Base-by-base conservation (phyloP, 2,329 filamentous ascomycete genomes). In the Mollisia scopiformis region DNA sequence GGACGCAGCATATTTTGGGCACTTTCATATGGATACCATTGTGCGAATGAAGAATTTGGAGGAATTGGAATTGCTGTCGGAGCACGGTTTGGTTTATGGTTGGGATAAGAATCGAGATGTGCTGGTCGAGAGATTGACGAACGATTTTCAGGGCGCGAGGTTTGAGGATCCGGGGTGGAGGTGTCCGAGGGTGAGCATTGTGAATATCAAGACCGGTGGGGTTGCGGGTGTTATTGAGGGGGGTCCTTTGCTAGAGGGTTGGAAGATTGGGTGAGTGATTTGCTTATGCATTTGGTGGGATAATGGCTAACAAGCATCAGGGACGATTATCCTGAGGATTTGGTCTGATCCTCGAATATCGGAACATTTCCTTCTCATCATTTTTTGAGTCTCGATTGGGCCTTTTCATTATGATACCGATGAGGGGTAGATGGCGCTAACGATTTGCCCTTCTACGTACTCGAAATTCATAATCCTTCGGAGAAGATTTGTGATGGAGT, bases 1-100 rank as follows among this genome's bases (percentile, higher is more conserved):
- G 8, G 70, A 73, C 50, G 37, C 41, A n/a, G 62, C 46, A 1
- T 71, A 72, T 59, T 72, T 72, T 49, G 65, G 58, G 7, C 65
- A 67, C 57, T 73, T 65, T 47, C 50, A 71, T 52, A 67, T 72
- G 60, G 62, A 66, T 31, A 64, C 43, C 8, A 14, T 73, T 16
- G 54, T 49, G 25, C 10, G 8, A 5, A 72, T 73, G 71, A 33
- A 56, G n/a, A 54, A 54, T 0, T 60, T 73, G 37, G 58, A 52
- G 19, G 59, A 65, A 7, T 43, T 73, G 37, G 64, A 66, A 19
- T 51, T 73, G 30, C 39, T 59, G 19, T 55, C 58, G 25, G 31
- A 37, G 8, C 50, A 55, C 25, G 57, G 50, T 1, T 31, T 39
- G 28, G 33, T 47, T 8, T 46, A 53, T 49, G n/a, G 35, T 30